A percentile compares a stretch with the other conserved stretches of the same genome.
Evolutionary conservation across 176 grass and related monocot species (phyloP).

Genomic region (Zea luxurians): DNA sequence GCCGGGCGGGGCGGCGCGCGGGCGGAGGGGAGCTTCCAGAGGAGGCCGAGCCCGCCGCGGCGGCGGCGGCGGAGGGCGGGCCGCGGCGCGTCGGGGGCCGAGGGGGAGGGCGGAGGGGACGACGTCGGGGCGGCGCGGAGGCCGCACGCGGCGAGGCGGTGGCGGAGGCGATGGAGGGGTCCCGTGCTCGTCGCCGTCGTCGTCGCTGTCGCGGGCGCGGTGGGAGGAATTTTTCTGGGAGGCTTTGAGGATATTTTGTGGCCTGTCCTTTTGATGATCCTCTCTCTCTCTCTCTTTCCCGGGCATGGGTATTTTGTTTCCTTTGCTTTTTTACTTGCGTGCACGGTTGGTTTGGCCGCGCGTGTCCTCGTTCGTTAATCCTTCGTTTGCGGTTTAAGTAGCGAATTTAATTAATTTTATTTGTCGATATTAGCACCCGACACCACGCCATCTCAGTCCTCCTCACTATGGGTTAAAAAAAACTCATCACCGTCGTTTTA

Average conservation of each 20-base stretch:
- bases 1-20: not conserved
- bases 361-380: conserved; percentile 11
- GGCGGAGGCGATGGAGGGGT: conserved; percentile 45
- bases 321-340: not conserved
- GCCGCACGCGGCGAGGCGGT: conserved; percentile 44
- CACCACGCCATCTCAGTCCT: too few species aligned
- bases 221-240: conserved; percentile 23
- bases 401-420: too few species aligned
- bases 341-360: conserved; percentile 4
- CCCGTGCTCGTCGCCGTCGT: conserved; percentile 34
- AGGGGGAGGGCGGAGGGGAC: not conserved
- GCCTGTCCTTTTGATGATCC: not conserved
- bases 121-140: conserved; percentile 23
- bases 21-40: conserved; percentile 34
- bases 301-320: too few species aligned
- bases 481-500: too few species aligned
- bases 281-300: not conserved
- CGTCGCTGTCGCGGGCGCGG: not conserved
- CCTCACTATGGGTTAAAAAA: too few species aligned
- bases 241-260: conserved; percentile 43
- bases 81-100: conserved; percentile 10
- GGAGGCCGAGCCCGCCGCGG: conserved; percentile 5
- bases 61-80: conserved; percentile 31
- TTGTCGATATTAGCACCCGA: too few species aligned
- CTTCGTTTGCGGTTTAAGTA: not conserved